These are phyloP conservation scores for Phytopythium cucurbitacearum DNA, from an alignment of 352 stramenopile species.

Conservation along the genomic window DNA sequence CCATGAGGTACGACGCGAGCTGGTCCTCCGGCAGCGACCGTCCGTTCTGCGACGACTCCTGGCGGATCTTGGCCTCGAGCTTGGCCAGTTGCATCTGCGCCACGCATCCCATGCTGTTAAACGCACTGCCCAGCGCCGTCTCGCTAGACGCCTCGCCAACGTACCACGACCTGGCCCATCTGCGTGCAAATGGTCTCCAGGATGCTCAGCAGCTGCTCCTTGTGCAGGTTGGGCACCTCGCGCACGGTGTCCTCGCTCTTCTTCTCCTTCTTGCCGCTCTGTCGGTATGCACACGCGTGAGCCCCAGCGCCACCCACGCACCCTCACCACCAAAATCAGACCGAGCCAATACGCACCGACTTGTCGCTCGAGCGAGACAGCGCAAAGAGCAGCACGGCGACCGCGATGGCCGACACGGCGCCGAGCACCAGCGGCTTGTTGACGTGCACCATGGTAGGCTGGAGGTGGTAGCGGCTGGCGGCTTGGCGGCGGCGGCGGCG, in stretches of 20 bases:
- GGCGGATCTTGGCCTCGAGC: slow-evolving; percentile 84
- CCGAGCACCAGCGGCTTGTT: slow-evolving; percentile 79
- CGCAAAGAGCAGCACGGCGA: slow-evolving; percentile 51
- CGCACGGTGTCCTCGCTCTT: slow-evolving; percentile 53
- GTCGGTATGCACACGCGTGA: not conserved
- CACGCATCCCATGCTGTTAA: slow-evolving; percentile 3
- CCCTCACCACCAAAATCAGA: slow-evolving; percentile 3
- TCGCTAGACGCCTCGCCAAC: slow-evolving; percentile 7
- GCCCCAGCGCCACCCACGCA: slow-evolving; percentile 3
- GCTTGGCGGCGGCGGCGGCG: not conserved
- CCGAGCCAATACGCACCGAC: slow-evolving; percentile 22
- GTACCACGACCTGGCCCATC: slow-evolving; percentile 86
- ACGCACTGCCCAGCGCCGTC: not conserved
- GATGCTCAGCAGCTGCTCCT: slow-evolving; percentile 85
- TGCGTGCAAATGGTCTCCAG: slow-evolving; percentile 86
- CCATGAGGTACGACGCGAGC: slow-evolving; percentile 85
- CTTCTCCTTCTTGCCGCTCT: slow-evolving; percentile 54
- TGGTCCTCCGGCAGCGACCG: slow-evolving; percentile 80
- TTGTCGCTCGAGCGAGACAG: slow-evolving; percentile 32
- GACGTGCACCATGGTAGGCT: slow-evolving; percentile 59
- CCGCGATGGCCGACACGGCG: slow-evolving; percentile 56
- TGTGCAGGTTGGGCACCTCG: slow-evolving; percentile 81
- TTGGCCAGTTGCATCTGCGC: slow-evolving; percentile 82
- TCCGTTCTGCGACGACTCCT: slow-evolving; percentile 83
- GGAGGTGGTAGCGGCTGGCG: not conserved